Evolutionary conservation across 2,329 filamentous ascomycete genomes (phyloP).

Genomic region (Orbilia javanica): DNA sequence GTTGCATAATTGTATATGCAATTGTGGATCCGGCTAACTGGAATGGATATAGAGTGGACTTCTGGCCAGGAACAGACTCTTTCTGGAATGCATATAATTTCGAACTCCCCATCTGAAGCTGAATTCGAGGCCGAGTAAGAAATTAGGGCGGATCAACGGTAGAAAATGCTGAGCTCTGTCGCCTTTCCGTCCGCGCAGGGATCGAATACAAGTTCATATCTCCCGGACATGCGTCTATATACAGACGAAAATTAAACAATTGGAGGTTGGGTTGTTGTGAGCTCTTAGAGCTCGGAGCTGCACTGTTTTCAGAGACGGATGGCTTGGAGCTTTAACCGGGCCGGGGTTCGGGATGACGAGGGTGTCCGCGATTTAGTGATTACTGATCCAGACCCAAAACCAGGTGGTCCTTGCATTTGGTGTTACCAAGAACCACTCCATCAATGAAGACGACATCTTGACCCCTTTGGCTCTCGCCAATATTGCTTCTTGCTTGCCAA

Average conservation of each 20-base stretch:
- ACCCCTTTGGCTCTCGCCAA: background rate
- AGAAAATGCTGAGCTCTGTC: background rate
- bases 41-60: background rate
- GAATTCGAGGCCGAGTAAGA: background rate
- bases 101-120: background rate
- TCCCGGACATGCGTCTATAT: background rate
- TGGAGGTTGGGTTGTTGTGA: background rate
- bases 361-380: conserved; percentile 12
- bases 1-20: background rate
- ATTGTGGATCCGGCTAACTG: conserved; percentile 24
- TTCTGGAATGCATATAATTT: background rate
- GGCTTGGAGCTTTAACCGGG: conserved; percentile 22
- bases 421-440: conserved; percentile 8
- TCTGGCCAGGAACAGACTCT: conserved; percentile 1
- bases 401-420: conserved; percentile 17
- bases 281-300: conserved; percentile 7
- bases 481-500: background rate
- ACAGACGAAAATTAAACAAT: background rate
- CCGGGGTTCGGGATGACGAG: conserved; percentile 27
- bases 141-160: background rate
- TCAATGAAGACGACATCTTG: background rate
- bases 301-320: background rate
- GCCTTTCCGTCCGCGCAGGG: background rate
- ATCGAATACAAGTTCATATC: background rate
- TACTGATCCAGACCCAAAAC: conserved; percentile 31